phyloP scores from a whole-genome alignment of 352 stramenopile species.

The Globisporangium nodosum region DNA sequence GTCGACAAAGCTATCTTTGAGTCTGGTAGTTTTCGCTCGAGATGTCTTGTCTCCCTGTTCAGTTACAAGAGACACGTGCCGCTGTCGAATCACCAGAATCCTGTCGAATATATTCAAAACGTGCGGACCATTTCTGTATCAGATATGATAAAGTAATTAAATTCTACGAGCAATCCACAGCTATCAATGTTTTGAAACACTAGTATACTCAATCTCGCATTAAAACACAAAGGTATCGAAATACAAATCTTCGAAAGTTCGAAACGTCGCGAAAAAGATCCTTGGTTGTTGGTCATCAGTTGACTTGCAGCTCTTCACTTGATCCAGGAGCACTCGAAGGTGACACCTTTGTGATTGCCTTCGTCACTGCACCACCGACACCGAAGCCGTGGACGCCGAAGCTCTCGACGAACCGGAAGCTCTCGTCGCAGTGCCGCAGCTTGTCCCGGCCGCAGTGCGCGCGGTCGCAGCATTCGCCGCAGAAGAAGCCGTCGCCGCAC shows the following conservation, averaged over 20 bases:
- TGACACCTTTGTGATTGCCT: background rate
- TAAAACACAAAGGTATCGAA: no score
- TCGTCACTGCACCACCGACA: background rate
- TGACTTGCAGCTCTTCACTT: no score
- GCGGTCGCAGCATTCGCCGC: conserved; percentile 39
- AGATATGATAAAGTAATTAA: background rate
- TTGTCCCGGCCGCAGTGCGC: conserved; percentile 25
- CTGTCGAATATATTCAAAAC: background rate
- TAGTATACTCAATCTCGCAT: no score
- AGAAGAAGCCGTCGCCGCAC: conserved; percentile 25
- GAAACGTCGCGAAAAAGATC: no score
- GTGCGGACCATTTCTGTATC: no score
- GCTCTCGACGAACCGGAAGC: conserved; percentile 33
- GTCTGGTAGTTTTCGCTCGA: no score
- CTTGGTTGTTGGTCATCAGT: no score
- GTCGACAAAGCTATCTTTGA: background rate
- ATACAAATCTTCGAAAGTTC: no score
- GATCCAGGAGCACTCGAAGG: no score
- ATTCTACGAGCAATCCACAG: no score
- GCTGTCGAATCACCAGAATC: background rate
- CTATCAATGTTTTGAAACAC: no score
- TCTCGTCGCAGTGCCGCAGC: conserved; percentile 24
- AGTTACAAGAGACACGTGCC: conserved; percentile 5
- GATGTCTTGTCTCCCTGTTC: background rate
- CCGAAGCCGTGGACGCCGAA: conserved; percentile 29